Conservation (phyloP, 148 eudicot genomes). For the Dianthus caryophyllus region DNA sequence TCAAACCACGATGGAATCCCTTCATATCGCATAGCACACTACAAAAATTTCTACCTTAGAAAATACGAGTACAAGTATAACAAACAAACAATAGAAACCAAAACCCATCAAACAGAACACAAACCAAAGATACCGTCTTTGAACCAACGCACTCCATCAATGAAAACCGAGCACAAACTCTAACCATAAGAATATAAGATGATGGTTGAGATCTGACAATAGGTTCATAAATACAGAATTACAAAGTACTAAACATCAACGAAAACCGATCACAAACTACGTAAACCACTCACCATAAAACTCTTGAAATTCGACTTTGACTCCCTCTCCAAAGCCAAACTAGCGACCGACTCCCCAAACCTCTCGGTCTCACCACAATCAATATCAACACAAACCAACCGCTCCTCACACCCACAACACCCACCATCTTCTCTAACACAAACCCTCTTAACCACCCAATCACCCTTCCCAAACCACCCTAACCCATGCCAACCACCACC, state of each 20-base stretch:
- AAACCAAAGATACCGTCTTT: background rate
- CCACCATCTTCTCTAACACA: slow-evolving; percentile 40
- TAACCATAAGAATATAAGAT: no score
- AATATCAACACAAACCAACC: slow-evolving; percentile 78
- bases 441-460: slow-evolving; percentile 54
- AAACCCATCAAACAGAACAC: background rate
- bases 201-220: no score
- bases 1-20: no score
- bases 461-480: slow-evolving; percentile 86
- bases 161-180: background rate
- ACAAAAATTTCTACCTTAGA: background rate
- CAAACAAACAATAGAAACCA: background rate
- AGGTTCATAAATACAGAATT: background rate
- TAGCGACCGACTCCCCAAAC: slow-evolving; percentile 74
- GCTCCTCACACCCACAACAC: slow-evolving; percentile 57
- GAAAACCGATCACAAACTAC: background rate
- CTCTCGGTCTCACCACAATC: slow-evolving; percentile 64
- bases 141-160: background rate
- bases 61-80: background rate
- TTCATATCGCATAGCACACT: background rate
- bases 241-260: background rate
- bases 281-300: slow-evolving; percentile 56
- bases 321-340: slow-evolving; percentile 84
- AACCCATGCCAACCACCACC: slow-evolving; percentile 99
- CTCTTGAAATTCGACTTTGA: slow-evolving; percentile 58